Conservation (phyloP, 169 alveolate genomes). For the Eimeria mitis region DNA sequence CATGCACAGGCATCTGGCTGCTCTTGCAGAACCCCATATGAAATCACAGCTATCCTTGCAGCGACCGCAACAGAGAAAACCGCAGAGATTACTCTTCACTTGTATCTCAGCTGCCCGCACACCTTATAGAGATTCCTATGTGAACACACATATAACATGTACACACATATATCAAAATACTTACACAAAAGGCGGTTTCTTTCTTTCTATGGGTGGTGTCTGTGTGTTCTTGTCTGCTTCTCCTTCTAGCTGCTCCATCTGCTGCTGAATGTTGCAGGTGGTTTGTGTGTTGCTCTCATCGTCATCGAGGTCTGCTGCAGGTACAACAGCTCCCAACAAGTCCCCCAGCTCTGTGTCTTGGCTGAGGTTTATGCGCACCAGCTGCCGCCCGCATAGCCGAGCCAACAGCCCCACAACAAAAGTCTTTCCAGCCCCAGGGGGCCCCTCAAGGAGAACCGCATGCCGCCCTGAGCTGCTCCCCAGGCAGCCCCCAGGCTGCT, state of each 20-base stretch:
- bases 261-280: not conserved
- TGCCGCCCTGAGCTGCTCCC: conserved; percentile 82
- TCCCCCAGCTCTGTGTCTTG: conserved; percentile 98
- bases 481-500: not conserved
- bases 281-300: not conserved
- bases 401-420: conserved; percentile 96
- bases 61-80: not conserved
- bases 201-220: not conserved
- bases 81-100: not conserved
- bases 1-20: not conserved
- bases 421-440: conserved; percentile 99
- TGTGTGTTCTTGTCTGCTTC: not conserved
- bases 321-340: conserved; percentile 92
- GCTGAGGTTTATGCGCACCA: conserved; percentile 96
- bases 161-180: not conserved
- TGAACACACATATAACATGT: not conserved
- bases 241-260: not conserved
- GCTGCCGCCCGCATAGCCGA: conserved; percentile 89
- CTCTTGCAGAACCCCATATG: not conserved
- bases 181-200: conserved; percentile 15
- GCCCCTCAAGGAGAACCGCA: conserved; percentile 99
- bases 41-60: not conserved
- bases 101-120: not conserved
- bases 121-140: not conserved
- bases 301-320: conserved; percentile 84